A percentile compares a stretch with the other conserved stretches of the same genome.
phyloP scores from a whole-genome alignment of 495 filamentous ascomycete genomes.

The Parmelia sp. region DNA sequence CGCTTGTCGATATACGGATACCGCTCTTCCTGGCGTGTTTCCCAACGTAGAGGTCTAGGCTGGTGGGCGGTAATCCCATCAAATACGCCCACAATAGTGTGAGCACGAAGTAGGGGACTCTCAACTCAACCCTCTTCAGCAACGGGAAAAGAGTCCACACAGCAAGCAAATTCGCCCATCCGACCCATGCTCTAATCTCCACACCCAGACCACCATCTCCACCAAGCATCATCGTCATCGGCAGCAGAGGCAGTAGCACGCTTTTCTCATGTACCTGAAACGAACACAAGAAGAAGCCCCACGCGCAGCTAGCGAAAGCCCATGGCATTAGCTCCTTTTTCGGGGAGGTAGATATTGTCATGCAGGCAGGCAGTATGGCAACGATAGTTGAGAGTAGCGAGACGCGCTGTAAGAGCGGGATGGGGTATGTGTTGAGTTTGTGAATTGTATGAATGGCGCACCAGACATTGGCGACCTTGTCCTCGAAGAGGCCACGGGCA shows the following conservation, averaged over 20 bases:
- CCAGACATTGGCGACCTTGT: slow-evolving; percentile 98
- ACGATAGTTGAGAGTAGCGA: slow-evolving; percentile 69
- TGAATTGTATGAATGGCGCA: slow-evolving; percentile 82
- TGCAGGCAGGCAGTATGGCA: slow-evolving; percentile 70
- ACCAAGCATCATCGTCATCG: slow-evolving; percentile 81
- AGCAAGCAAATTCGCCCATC: slow-evolving; percentile 84
- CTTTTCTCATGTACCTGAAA: slow-evolving; percentile 99
- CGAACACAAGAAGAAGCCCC: slow-evolving; percentile 95
- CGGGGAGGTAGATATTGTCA: slow-evolving; percentile 72
- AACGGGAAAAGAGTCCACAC: slow-evolving; percentile 93
- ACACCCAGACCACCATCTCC: slow-evolving; percentile 68
- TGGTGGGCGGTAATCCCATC: slow-evolving; percentile 74
- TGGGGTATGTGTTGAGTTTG: slow-evolving; percentile 62
- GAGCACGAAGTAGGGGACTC: slow-evolving; percentile 76
- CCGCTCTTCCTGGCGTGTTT: slow-evolving; percentile 38
- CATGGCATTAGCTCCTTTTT: slow-evolving; percentile 68
- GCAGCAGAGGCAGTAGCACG: slow-evolving; percentile 81
- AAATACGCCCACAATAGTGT: slow-evolving; percentile 85
- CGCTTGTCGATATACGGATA: slow-evolving; percentile 45
- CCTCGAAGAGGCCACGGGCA: slow-evolving; percentile 87
- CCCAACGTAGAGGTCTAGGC: slow-evolving; percentile 54
- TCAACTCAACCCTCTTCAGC: slow-evolving; percentile 74
- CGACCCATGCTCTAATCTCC: slow-evolving; percentile 77
- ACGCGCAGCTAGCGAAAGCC: slow-evolving; percentile 72
- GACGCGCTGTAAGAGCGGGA: slow-evolving; percentile 59